Evolutionary conservation across 2,329 filamentous ascomycete species (phyloP).

Genomic region (Ophiostoma tasmaniense): DNA sequence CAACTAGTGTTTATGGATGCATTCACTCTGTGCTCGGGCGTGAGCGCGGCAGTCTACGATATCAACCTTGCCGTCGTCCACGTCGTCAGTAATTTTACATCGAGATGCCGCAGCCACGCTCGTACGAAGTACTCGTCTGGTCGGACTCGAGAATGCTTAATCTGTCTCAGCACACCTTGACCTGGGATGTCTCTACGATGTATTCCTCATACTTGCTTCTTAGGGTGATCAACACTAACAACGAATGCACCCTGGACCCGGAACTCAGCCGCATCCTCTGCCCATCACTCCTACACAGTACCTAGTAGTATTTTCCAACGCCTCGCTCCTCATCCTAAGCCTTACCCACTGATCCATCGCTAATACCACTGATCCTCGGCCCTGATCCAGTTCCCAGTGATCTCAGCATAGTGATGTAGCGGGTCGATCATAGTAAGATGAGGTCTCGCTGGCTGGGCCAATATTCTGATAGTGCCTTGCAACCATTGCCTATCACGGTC

Average conservation of each 20-base stretch:
- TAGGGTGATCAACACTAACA: too few relatives aligned
- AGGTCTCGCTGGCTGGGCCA: neutral
- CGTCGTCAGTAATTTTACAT: neutral
- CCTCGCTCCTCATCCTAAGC: neutral
- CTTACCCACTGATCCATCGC: neutral
- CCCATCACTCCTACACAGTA: neutral
- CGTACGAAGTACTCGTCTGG: neutral
- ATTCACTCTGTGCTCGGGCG: neutral
- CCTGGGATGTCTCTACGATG: too few relatives aligned
- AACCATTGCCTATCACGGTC: too few relatives aligned
- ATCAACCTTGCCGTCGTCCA: neutral
- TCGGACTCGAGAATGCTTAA: neutral
- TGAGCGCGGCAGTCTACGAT: neutral
- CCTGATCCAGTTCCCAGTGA: neutral
- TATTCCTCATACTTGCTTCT: too few relatives aligned
- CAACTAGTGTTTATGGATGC: neutral
- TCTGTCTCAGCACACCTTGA: too few relatives aligned
- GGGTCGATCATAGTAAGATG: constrained; percentile 2
- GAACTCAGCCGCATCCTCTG: neutral
- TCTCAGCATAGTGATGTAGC: neutral
- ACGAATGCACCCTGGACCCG: neutral
- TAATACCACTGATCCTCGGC: neutral
- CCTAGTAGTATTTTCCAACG: too few relatives aligned
- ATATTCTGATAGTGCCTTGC: neutral
- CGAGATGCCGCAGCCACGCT: neutral